Evolutionary conservation across 1,139 yeast species (phyloP), one percentile per base, ranked within the genome.

Genomic region (Yamadazyma spencermartinsiae): DNA sequence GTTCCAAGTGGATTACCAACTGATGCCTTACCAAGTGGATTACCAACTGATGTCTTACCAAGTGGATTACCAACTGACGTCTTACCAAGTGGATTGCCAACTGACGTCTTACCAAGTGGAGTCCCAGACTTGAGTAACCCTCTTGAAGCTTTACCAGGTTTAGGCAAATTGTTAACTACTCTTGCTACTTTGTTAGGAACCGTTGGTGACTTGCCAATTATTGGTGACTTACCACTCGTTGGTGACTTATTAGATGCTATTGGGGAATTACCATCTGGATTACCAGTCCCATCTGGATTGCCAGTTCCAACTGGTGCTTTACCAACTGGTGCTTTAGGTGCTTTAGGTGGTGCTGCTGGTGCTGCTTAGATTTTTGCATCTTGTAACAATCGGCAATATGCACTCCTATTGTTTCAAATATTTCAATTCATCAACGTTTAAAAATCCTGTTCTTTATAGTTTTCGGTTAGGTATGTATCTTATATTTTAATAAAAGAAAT

Each of bases 201-300:
- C 25, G 23, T 42, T 9, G 36, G 37, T 18, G 30, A 25, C 15
- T 40, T 45, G 28, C 50, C 50, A 38, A 31, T 43, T 15, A 31
- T 43, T 26, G 34, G 36, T 15, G 39, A 38, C 25, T 45, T 46
- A 31, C 48, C 49, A 37, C 28, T 40, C 18, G 40, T 42, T 19
- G 31, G 43, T 35, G 44, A 44, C 13, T 34, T 44, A 19, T 38
- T 39, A 27, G 36, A 39, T 4, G 45, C 44, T 33, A 31, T 41
- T 38, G 35, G 32, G 10, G n/a, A 33, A 14, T 42, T 44, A 31
- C 44, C 44, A 31, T 11, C 44, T 27, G 42, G 40, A 14, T 9
- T 40, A 11, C 5, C 31, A 10, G 38, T 40, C 32, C 45, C 43
- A 34, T 20, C 32, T 31, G 44, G 45, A n/a, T 43, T 43, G 30